These are phyloP conservation scores for Aspergillus nidulans DNA, from an alignment of 495 filamentous ascomycete species.

Conservation along the genomic window DNA sequence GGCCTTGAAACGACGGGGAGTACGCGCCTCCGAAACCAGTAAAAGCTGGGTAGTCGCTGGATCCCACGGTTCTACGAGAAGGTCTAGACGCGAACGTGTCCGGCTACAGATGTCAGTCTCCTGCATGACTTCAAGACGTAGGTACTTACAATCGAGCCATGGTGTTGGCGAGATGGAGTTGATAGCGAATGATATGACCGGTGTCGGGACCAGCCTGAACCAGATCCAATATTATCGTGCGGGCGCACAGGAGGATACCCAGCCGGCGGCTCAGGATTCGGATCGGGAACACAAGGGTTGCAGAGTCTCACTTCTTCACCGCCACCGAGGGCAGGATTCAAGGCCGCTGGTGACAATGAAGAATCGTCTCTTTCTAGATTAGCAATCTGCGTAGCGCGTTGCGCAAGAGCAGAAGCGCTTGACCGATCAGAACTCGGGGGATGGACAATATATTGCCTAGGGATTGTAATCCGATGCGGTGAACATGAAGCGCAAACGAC, in stretches of 20 bases:
- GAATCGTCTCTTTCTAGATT: constrained; percentile 42
- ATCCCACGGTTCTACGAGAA: constrained; percentile 22
- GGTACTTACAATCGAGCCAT: constrained; percentile 19
- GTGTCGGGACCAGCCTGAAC: constrained; percentile 2
- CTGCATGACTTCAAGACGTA: not conserved
- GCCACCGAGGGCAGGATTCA: constrained; percentile 61
- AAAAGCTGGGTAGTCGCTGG: constrained; percentile 18
- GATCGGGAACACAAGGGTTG: constrained; percentile 92
- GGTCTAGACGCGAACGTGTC: constrained; percentile 14
- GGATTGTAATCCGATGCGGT: constrained; percentile 92
- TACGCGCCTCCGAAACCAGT: constrained; percentile 14
- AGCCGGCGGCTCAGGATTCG: constrained; percentile 64
- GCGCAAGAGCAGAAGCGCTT: constrained; percentile 18
- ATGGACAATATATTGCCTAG: constrained; percentile 85
- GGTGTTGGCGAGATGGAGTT: constrained; percentile 16
- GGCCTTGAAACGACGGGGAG: constrained; percentile 16
- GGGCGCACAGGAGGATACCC: constrained; percentile 26
- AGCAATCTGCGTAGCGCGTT: constrained; percentile 24
- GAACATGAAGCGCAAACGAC: constrained; percentile 92
- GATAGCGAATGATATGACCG: constrained; percentile 5
- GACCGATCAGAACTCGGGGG: constrained; percentile 52
- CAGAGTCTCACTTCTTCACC: constrained; percentile 87
- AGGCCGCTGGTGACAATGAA: constrained; percentile 16
- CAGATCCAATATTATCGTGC: constrained; percentile 17
- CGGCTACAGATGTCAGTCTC: constrained; percentile 6